Evolutionary conservation across 345 rosid genomes (phyloP).

Genomic region (Euphorbia peplus): DNA sequence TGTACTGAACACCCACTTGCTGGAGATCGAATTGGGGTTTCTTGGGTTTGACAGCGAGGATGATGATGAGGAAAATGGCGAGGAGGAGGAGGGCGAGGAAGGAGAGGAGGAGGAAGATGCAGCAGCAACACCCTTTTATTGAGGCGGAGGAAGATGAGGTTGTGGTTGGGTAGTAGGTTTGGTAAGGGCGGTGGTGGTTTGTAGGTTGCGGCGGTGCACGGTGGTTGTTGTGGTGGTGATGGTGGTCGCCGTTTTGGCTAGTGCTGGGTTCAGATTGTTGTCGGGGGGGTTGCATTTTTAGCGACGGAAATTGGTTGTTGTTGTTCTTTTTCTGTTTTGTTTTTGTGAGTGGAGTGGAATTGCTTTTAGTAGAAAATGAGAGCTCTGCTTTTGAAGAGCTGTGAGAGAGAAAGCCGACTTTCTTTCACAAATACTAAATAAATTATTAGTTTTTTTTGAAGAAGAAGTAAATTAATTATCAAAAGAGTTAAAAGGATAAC

Average conservation of each 20-base stretch:
- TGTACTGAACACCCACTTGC: conserved; percentile 84
- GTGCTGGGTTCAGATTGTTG: neutral
- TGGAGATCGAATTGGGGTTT: conserved; percentile 99
- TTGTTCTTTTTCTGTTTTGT: neutral
- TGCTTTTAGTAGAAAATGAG: too few species aligned
- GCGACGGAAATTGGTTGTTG: neutral
- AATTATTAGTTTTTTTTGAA: too few species aligned
- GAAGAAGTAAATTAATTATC: too few species aligned
- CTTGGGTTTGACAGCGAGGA: conserved; percentile 94
- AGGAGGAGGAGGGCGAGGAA: conserved; percentile 70
- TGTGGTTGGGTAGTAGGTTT: conserved; percentile 17
- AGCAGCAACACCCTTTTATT: conserved; percentile 95
- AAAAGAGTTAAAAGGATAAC: too few species aligned
- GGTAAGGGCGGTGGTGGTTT: conserved; percentile 6
- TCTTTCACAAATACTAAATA: too few species aligned
- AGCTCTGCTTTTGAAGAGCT: conserved; percentile 11
- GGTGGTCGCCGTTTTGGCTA: conserved; percentile 6
- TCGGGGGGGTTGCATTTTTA: neutral
- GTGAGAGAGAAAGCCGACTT: too few species aligned
- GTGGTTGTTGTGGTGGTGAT: neutral
- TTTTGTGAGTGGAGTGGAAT: too few species aligned
- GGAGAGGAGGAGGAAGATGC: conserved; percentile 83
- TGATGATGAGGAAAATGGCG: conserved; percentile 63
- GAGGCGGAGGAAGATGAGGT: conserved; percentile 46
- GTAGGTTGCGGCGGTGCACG: neutral